These are phyloP conservation scores for Bathelium albidoporum DNA, from an alignment of 495 filamentous ascomycete genomes.

Conservation along the genomic window DNA sequence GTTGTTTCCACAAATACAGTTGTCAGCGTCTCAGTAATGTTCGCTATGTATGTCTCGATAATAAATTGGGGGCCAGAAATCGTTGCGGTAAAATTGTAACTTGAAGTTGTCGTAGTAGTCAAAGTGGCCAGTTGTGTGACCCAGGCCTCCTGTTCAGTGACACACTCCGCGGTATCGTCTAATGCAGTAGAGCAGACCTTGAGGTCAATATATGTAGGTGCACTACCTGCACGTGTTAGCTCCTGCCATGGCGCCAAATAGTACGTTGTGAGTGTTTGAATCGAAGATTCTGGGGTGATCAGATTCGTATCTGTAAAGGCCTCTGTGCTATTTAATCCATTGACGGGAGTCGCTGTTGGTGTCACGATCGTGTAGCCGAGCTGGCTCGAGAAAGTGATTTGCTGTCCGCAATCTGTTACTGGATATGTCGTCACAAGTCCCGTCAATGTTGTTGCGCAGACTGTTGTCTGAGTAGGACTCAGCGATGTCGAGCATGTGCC, in stretches of 20 bases:
- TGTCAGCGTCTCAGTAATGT: slow-evolving; percentile 24
- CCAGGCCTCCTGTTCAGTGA: slow-evolving; percentile 24
- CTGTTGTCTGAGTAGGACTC: slow-evolving; percentile 19
- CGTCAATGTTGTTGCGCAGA: slow-evolving; percentile 28
- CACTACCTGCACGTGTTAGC: slow-evolving; percentile 18
- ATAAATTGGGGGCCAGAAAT: slow-evolving; percentile 24
- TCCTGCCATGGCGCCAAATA: slow-evolving; percentile 28
- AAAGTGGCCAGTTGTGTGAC: slow-evolving; percentile 22
- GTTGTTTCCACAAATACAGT: slow-evolving; percentile 23
- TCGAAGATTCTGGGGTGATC: slow-evolving; percentile 22
- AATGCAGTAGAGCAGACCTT: slow-evolving; percentile 21
- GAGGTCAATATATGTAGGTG: slow-evolving; percentile 21
- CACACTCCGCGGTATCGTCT: slow-evolving; percentile 23
- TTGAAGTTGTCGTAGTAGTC: slow-evolving; percentile 13
- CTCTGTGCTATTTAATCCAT: neutral
- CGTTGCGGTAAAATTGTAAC: slow-evolving; percentile 24
- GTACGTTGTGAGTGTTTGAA: slow-evolving; percentile 26
- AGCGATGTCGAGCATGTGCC: slow-evolving; percentile 22
- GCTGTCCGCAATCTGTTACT: slow-evolving; percentile 25
- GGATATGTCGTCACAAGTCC: slow-evolving; percentile 20
- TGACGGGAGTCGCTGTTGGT: slow-evolving; percentile 16
- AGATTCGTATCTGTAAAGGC: slow-evolving; percentile 1
- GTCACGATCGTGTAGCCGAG: slow-evolving; percentile 23
- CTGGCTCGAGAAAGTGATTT: slow-evolving; percentile 30
- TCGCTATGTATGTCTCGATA: slow-evolving; percentile 23